Conservation (phyloP, 306 rosid genomes). For the Nissolia schottii region DNA sequence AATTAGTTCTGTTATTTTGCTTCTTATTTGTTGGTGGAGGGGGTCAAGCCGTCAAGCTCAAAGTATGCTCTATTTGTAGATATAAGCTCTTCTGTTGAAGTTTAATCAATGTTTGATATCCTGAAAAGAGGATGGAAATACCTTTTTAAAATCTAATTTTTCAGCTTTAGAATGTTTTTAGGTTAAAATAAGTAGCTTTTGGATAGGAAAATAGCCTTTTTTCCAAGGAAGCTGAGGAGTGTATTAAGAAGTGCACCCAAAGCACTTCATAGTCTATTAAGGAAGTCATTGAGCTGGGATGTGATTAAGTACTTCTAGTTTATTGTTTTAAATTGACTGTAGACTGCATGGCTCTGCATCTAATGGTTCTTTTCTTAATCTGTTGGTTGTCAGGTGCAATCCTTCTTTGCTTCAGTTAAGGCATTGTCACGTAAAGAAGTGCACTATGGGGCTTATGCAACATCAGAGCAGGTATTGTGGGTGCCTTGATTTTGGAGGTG, state of each 20-base stretch:
- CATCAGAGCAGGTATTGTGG: constrained; percentile 82
- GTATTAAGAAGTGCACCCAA: neutral
- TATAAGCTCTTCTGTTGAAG: neutral
- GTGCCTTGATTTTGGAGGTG: neutral
- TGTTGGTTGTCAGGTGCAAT: constrained; percentile 65
- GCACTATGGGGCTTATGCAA: constrained; percentile 97
- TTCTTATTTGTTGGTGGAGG: neutral
- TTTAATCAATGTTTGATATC: neutral
- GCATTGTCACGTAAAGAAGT: constrained; percentile 95
- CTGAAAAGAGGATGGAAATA: neutral
- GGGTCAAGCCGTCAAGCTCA: neutral
- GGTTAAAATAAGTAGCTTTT: neutral
- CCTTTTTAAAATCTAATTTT: neutral
- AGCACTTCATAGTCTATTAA: too few relatives aligned
- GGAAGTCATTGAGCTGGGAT: neutral
- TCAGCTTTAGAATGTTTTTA: neutral
- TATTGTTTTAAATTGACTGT: neutral
- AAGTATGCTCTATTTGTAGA: neutral
- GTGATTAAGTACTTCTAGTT: neutral
- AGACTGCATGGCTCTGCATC: neutral
- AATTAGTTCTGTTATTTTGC: neutral
- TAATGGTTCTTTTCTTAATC: constrained; percentile 14
- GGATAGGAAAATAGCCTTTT: neutral
- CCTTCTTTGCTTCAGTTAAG: constrained; percentile 79
- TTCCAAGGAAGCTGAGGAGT: neutral